Base-by-base conservation (phyloP, 148 eudicot species). In the Vaccinium corymbosum region DNA sequence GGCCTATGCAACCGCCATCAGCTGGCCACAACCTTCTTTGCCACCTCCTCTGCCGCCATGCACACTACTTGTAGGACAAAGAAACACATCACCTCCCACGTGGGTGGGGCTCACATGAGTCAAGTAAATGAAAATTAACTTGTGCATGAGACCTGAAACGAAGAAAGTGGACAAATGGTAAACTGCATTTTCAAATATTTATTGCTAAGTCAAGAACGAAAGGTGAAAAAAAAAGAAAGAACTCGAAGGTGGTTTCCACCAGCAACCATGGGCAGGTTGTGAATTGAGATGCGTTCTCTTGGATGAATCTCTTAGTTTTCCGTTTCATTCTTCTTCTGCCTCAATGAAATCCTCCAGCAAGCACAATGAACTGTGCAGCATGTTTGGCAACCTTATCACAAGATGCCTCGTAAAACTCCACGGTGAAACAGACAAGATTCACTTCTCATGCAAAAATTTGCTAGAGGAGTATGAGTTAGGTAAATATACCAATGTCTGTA, bases 61-160 rank as follows among this genome's bases (percentile, higher is more conserved):
- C 88, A 89, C 55, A 89, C 20, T 66, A 94, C 94, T 20, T 93
- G 94, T 8, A 91, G 13, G 0, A 90, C 84, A 78, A 93, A 91
- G 81, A 90, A 93, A 85, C 89, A 89, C 78, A 91, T 93, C 56
- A 93, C 93, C 85, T 93, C 94, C 92, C 93, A 89, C 78, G 95
- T 90, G 8, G 95, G 95, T 90, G 6, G 95, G 94, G 15, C 49
- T 20, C 20, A 48, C 94, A 13, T 87, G 90, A 0, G 93, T 83
- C 1, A 89, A 10, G 68, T 93, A 91, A 68, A 50, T 90, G 77
- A 51, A 91, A 7, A 93, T 80, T 10, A 86, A 0, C 83, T 93
- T 94, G 48, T 91, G 94, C 94, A 93, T 93, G 7, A 93, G 84
- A 13, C 95, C 95, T 0, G 93, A 90, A 19, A 89, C 91, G 35